phyloP scores from a whole-genome alignment of 306 rosid genomes.

The Benincasa hispida region DNA sequence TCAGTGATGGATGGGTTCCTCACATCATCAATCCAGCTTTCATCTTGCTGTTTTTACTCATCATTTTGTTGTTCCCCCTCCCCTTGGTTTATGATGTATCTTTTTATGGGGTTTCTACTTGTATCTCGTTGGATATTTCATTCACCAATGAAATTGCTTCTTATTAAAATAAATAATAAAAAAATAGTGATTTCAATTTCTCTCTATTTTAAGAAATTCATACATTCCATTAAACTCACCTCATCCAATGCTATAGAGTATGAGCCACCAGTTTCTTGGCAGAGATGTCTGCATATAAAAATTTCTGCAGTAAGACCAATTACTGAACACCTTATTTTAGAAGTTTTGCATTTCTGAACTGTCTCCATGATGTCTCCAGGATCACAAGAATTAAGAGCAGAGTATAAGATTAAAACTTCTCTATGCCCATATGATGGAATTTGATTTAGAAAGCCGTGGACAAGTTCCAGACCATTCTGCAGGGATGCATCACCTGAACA shows the following conservation, averaged over 20 bases:
- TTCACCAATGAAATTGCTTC: too few species aligned
- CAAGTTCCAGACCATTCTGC: conserved; percentile 87
- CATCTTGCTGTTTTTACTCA: too few species aligned
- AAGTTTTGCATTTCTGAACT: conserved; percentile 71
- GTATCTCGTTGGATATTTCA: too few species aligned
- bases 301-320: conserved; percentile 94
- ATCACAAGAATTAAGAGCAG: conserved; percentile 93
- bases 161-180: too few species aligned
- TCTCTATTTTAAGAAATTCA: neutral
- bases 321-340: conserved; percentile 91
- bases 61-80: too few species aligned
- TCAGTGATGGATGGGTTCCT: too few species aligned
- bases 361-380: conserved; percentile 95
- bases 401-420: conserved; percentile 75
- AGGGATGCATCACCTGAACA: conserved; percentile 92
- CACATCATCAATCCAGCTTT: too few species aligned
- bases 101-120: too few species aligned
- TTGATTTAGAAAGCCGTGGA: conserved; percentile 65
- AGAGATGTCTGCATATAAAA: conserved; percentile 79
- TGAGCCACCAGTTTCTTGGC: conserved; percentile 90
- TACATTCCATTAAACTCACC: conserved; percentile 34
- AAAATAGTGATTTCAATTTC: neutral
- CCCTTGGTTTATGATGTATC: too few species aligned
- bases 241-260: conserved; percentile 77
- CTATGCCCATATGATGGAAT: conserved; percentile 88